Percentiles rank a stretch among this genome's conserved stretches.
phyloP scores from a whole-genome alignment of 805 yeast genomes.

The Debaryomyces prosopidis region DNA sequence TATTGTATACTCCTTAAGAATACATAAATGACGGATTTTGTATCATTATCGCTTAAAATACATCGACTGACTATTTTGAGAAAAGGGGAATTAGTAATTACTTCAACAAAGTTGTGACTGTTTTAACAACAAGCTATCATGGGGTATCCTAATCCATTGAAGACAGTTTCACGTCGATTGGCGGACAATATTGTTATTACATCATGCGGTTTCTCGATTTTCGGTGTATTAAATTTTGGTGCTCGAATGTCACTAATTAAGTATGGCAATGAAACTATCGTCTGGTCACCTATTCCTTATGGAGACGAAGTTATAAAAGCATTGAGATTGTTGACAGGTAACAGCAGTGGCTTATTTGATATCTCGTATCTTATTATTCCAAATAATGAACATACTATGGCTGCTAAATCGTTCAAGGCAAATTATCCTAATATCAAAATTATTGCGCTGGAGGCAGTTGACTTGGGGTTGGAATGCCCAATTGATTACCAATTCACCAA shows the following conservation, averaged over 20 bases:
- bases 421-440: slow-evolving; percentile 46
- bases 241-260: slow-evolving; percentile 43
- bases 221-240: slow-evolving; percentile 33
- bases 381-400: slow-evolving; percentile 59
- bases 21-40: too few species aligned
- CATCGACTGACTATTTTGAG: too few species aligned
- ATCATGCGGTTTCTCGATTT: slow-evolving; percentile 32
- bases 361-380: slow-evolving; percentile 53
- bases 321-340: slow-evolving; percentile 24
- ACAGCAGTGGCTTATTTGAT: slow-evolving; percentile 26
- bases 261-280: slow-evolving; percentile 30
- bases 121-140: slow-evolving; percentile 10
- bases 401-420: slow-evolving; percentile 47
- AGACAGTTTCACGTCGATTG: slow-evolving; percentile 27
- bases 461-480: slow-evolving; percentile 27
- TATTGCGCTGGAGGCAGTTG: slow-evolving; percentile 45
- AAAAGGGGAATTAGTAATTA: too few species aligned
- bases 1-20: too few species aligned
- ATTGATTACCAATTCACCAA: slow-evolving; percentile 28
- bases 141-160: slow-evolving; percentile 36
- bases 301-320: slow-evolving; percentile 44
- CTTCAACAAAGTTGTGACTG: too few species aligned
- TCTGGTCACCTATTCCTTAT: slow-evolving; percentile 60
- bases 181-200: slow-evolving; percentile 35
- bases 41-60: too few species aligned